These are phyloP conservation scores for Physaria fendleri DNA, from an alignment of 345 rosid genomes.

Conservation along the genomic window DNA sequence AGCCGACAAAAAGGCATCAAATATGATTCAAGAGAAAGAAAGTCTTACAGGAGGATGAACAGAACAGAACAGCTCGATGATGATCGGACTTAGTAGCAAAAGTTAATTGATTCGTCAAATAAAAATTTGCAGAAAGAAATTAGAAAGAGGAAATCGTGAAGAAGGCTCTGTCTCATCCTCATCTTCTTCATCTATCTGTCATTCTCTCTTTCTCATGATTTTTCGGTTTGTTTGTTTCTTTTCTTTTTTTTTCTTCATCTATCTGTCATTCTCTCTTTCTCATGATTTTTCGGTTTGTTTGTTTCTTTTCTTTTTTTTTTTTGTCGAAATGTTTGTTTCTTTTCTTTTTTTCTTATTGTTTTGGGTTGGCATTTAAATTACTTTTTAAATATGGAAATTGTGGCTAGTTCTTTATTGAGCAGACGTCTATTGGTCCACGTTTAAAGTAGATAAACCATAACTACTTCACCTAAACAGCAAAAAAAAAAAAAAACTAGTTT, in stretches of 20 bases:
- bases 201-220: slow-evolving; percentile 23
- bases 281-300: too few relatives aligned
- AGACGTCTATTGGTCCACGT: too few relatives aligned
- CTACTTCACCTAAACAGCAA: too few relatives aligned
- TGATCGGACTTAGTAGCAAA: slow-evolving; percentile 11
- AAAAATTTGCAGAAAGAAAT: slow-evolving; percentile 8
- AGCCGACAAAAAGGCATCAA: not conserved
- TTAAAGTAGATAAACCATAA: too few relatives aligned
- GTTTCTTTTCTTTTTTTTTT: too few relatives aligned
- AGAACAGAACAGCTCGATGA: not conserved
- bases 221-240: slow-evolving; percentile 22
- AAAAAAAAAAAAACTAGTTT: too few relatives aligned
- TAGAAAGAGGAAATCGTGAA: slow-evolving; percentile 11
- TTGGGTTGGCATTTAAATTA: too few relatives aligned
- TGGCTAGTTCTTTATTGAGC: too few relatives aligned
- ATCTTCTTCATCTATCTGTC: slow-evolving; percentile 23
- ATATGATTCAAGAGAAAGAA: not conserved
- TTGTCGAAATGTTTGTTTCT: too few relatives aligned
- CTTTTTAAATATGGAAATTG: too few relatives aligned
- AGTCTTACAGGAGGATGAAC: slow-evolving; percentile 6
- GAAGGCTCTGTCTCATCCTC: slow-evolving; percentile 2
- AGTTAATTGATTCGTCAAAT: not conserved
- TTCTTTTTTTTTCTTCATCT: not conserved
- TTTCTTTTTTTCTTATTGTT: too few relatives aligned
- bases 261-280: too few relatives aligned